Evolutionary conservation across 2,329 filamentous ascomycete genomes (phyloP).

Genomic region (Colletotrichum siamense): DNA sequence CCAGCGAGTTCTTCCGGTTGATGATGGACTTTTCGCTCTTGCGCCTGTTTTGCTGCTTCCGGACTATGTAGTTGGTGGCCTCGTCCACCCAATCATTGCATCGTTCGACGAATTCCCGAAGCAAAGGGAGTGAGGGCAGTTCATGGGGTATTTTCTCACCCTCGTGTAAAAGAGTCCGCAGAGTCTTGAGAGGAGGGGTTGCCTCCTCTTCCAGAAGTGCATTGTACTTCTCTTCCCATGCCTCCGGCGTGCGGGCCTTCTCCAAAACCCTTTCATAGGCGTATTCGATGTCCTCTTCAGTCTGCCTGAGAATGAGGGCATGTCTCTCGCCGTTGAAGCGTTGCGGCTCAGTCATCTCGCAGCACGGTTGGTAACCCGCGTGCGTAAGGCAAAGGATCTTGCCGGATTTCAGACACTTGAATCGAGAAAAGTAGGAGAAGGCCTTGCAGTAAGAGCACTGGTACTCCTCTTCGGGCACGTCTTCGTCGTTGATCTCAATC

Average conservation of each 20-base stretch:
- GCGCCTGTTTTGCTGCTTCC: constrained; percentile 95
- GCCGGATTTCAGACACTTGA: constrained; percentile 81
- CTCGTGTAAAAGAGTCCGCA: constrained; percentile 85
- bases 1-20: constrained; percentile 60
- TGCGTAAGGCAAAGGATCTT: constrained; percentile 86
- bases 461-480: constrained; percentile 89
- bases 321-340: constrained; percentile 76
- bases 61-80: constrained; percentile 92
- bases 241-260: constrained; percentile 83
- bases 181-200: constrained; percentile 82
- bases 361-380: constrained; percentile 82
- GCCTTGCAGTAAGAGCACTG: constrained; percentile 92
- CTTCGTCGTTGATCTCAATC: constrained; percentile 71
- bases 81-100: constrained; percentile 99
- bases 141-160: constrained; percentile 96
- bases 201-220: constrained; percentile 83
- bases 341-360: constrained; percentile 69
- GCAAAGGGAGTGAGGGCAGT: constrained; percentile 78
- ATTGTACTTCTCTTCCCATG: constrained; percentile 90
- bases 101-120: constrained; percentile 90
- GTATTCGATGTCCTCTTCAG: constrained; percentile 70
- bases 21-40: constrained; percentile 92
- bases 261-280: constrained; percentile 81
- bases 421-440: constrained; percentile 89
- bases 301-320: constrained; percentile 77